Conservation (phyloP, 345 rosid species). For the Syzygium aqueum region DNA sequence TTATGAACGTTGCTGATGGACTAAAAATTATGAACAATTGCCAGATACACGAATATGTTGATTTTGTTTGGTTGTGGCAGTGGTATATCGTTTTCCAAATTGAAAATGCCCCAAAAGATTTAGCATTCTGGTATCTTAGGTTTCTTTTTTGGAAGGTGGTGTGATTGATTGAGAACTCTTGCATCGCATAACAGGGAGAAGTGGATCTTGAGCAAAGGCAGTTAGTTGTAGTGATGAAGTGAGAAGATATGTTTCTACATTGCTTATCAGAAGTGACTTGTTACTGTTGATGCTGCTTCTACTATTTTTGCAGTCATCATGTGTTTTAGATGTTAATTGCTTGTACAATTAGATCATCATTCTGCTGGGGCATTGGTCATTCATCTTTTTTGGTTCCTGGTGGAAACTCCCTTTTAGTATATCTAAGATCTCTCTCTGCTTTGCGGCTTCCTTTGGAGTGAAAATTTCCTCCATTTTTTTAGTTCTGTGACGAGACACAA, state of each 20-base stretch:
- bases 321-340: background rate
- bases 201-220: background rate
- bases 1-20: background rate
- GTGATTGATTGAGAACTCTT: background rate
- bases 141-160: background rate
- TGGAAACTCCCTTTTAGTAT: background rate
- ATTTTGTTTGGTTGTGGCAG: background rate
- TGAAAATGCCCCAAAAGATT: background rate
- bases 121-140: background rate
- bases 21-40: background rate
- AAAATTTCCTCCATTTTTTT: background rate
- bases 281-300: background rate
- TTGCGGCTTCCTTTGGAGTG: background rate
- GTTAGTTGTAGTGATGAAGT: background rate
- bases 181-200: background rate
- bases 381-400: background rate
- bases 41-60: background rate
- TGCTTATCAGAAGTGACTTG: background rate
- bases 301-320: background rate
- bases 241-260: background rate
- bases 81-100: background rate
- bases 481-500: background rate
- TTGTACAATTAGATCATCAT: background rate
- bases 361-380: background rate
- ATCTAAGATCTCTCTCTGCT: background rate